Evolutionary conservation across 768 basidiomycete species (phyloP).

Genomic region (Leccinum broughii): DNA sequence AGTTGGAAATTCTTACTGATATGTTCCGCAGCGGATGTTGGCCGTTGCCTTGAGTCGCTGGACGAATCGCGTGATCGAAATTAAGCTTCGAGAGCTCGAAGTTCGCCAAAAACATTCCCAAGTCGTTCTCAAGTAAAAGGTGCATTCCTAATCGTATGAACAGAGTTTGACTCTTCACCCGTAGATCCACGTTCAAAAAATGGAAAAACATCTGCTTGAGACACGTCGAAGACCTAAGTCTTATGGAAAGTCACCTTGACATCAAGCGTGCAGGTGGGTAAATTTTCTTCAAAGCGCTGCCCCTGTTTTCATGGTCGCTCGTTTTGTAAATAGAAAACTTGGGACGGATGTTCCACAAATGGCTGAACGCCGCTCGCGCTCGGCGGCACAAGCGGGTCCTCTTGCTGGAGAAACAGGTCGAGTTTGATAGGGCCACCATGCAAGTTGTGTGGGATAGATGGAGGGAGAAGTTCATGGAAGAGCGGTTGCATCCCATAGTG

Average conservation of each 20-base stretch:
- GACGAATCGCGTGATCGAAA: constrained; percentile 72
- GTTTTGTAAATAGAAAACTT: constrained; percentile 51
- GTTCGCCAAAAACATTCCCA: constrained; percentile 49
- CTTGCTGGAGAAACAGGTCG: constrained; percentile 61
- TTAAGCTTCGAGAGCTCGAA: constrained; percentile 74
- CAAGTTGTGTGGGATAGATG: constrained; percentile 75
- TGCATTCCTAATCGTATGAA: background rate
- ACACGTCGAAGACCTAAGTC: constrained; percentile 68
- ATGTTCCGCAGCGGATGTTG: constrained; percentile 48
- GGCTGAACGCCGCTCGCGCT: constrained; percentile 61
- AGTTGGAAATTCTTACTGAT: constrained; percentile 3
- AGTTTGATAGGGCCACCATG: constrained; percentile 53
- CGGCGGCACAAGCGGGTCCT: constrained; percentile 60
- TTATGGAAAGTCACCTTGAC: constrained; percentile 83
- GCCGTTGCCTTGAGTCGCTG: constrained; percentile 52
- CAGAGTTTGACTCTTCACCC: constrained; percentile 18
- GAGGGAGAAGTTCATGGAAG: constrained; percentile 70
- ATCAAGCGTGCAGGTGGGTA: constrained; percentile 74
- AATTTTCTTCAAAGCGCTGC: background rate
- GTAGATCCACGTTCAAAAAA: constrained; percentile 60
- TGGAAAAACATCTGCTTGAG: constrained; percentile 65
- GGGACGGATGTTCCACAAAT: constrained; percentile 67
- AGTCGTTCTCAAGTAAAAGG: constrained; percentile 38
- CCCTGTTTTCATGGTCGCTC: background rate
- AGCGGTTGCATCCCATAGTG: constrained; percentile 65